Evolutionary conservation across 441 rosid genomes (phyloP).

Genomic region (Kokia cookei): DNA sequence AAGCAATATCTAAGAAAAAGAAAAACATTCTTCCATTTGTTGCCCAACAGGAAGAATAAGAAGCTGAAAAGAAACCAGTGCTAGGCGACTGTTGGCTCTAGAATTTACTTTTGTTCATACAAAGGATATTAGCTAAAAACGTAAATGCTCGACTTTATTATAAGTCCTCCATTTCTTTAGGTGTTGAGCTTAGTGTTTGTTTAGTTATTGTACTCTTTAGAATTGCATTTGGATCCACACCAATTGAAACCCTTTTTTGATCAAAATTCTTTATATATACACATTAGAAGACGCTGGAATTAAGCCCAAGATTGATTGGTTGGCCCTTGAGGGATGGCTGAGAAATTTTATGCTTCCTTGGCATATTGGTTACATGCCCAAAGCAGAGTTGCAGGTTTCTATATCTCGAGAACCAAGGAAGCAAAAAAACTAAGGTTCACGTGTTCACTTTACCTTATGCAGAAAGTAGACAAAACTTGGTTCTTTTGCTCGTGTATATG

Average conservation of each 20-base stretch:
- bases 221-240: neutral
- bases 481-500: neutral
- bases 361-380: neutral
- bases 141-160: neutral
- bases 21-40: constrained; percentile 1
- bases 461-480: neutral
- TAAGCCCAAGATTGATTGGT: neutral
- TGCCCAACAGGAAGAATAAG: constrained; percentile 12
- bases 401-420: neutral
- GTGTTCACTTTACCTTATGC: neutral
- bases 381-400: neutral
- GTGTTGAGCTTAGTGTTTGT: neutral
- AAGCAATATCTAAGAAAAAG: constrained; percentile 17
- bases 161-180: neutral
- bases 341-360: neutral
- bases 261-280: neutral
- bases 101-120: neutral
- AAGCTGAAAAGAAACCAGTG: neutral
- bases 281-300: neutral
- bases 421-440: constrained; percentile 13
- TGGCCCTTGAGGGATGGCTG: neutral
- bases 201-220: neutral
- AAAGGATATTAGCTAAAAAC: neutral
- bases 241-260: neutral
- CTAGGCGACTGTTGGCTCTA: neutral